Conservation (phyloP, 495 filamentous ascomycete genomes). For the Clavariopsis aquatica region DNA sequence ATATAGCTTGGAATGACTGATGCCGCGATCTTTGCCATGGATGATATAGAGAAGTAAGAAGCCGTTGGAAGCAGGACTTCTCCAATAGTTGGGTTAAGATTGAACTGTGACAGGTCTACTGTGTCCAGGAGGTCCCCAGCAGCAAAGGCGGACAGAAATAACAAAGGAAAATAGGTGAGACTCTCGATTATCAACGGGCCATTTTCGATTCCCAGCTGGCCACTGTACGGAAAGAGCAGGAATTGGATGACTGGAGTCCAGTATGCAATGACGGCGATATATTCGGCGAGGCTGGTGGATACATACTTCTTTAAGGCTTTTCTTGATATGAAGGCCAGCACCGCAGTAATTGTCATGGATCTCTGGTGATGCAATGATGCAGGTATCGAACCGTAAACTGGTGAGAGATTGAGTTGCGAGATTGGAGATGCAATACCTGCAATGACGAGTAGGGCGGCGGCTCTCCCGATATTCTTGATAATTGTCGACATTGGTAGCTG, state of each 20-base stretch:
- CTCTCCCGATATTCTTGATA: slow-evolving; percentile 29
- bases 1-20: slow-evolving; percentile 58
- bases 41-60: slow-evolving; percentile 64
- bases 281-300: slow-evolving; percentile 50
- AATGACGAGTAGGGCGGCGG: slow-evolving; percentile 57
- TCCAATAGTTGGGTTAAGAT: slow-evolving; percentile 50
- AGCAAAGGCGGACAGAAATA: slow-evolving; percentile 66
- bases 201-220: slow-evolving; percentile 60
- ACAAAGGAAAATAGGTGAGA: slow-evolving; percentile 69
- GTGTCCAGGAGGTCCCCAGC: slow-evolving; percentile 64
- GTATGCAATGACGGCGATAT: slow-evolving; percentile 65
- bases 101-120: slow-evolving; percentile 57
- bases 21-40: slow-evolving; percentile 55
- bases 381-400: slow-evolving; percentile 82
- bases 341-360: slow-evolving; percentile 62
- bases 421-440: slow-evolving; percentile 73
- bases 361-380: slow-evolving; percentile 68
- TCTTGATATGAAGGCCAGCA: slow-evolving; percentile 62
- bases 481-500: slow-evolving; percentile 21
- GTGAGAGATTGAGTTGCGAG: slow-evolving; percentile 73
- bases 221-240: slow-evolving; percentile 64
- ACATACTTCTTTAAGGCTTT: slow-evolving; percentile 50
- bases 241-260: slow-evolving; percentile 74
- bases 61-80: slow-evolving; percentile 62
- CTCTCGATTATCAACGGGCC: slow-evolving; percentile 77